phyloP scores from a whole-genome alignment of 306 rosid genomes.

The Cucurbita pepo region DNA sequence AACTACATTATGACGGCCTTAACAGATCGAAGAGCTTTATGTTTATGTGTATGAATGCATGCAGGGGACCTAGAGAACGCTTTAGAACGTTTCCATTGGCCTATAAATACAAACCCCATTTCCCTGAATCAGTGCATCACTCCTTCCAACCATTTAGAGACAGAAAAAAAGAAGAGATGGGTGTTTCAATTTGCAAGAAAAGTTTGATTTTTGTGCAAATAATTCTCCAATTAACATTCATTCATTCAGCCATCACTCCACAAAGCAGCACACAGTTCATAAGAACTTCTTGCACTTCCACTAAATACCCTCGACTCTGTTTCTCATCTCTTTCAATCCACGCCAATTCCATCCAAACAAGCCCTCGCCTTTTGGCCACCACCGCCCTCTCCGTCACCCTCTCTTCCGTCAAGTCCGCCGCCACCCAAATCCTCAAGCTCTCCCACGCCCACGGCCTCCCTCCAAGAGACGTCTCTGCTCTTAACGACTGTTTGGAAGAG shows the following conservation, averaged over 20 bases:
- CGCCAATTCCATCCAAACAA: constrained; percentile 33
- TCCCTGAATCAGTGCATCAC: background rate
- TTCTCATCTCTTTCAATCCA: constrained; percentile 34
- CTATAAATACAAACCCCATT: background rate
- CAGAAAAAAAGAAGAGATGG: background rate
- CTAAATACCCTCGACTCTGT: constrained; percentile 58
- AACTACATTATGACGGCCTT: too few relatives aligned
- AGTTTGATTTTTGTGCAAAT: background rate
- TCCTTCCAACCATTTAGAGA: background rate
- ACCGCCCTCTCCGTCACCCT: constrained; percentile 52
- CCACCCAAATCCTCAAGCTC: constrained; percentile 15
- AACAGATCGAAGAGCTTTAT: background rate
- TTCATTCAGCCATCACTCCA: background rate
- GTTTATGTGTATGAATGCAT: background rate
- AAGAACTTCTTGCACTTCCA: constrained; percentile 44
- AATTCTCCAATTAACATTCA: background rate
- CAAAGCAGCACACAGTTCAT: constrained; percentile 30
- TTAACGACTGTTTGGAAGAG: constrained; percentile 61
- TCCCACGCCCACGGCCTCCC: constrained; percentile 9
- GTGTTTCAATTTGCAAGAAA: background rate
- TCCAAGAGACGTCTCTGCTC: constrained; percentile 12
- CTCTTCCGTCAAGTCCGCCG: constrained; percentile 30
- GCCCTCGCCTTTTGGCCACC: constrained; percentile 27
- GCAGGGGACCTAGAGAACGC: background rate
- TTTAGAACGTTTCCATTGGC: background rate